Percentiles rank a stretch among this genome's conserved stretches.
Evolutionary conservation across 208 protist species (phyloP).

Genomic region (Porcisia deanei): DNA sequence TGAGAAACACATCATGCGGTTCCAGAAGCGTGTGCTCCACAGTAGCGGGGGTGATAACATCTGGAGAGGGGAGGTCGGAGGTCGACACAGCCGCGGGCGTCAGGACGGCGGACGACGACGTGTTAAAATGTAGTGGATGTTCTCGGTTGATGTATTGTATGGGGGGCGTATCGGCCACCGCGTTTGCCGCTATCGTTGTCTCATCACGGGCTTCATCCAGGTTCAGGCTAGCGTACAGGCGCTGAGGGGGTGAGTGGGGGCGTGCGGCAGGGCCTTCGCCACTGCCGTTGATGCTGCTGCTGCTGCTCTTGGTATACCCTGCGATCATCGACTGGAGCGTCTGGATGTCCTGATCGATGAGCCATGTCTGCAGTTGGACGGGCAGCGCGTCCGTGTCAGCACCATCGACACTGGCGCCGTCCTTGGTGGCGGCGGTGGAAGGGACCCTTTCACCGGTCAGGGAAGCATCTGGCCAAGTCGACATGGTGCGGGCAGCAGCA

Average conservation of each 20-base stretch:
- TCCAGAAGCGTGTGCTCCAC: slow-evolving; percentile 26
- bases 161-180: background rate
- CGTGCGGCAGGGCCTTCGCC: background rate
- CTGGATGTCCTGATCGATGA: slow-evolving; percentile 8
- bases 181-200: background rate
- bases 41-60: background rate
- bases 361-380: slow-evolving; percentile 11
- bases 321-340: slow-evolving; percentile 14
- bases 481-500: background rate
- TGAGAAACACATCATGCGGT: slow-evolving; percentile 41
- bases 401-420: background rate
- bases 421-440: background rate
- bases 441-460: background rate
- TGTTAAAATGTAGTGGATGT: background rate
- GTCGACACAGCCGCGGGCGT: background rate
- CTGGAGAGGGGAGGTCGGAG: background rate
- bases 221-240: background rate
- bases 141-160: background rate
- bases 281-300: slow-evolving; percentile 1
- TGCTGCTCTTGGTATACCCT: background rate
- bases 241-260: background rate
- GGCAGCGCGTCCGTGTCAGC: background rate
- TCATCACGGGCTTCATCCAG: background rate
- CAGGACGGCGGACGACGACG: background rate
- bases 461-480: background rate